A percentile compares a stretch with the other conserved stretches of the same genome.
Conservation (phyloP, 495 filamentous ascomycete genomes). For the Penicillium waksmanii region DNA sequence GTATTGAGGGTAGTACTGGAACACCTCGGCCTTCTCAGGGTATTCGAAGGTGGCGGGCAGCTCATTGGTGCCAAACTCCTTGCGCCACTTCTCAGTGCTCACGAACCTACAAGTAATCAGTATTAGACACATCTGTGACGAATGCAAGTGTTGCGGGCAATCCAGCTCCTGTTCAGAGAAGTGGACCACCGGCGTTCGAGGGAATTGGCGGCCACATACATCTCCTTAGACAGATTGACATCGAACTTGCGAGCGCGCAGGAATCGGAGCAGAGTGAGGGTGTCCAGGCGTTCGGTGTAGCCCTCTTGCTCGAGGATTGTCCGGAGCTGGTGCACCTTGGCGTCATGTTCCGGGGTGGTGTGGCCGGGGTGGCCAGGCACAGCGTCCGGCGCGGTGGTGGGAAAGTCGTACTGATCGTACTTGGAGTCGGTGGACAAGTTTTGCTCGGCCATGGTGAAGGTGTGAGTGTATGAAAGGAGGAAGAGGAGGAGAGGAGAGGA, state of each 20-base stretch:
- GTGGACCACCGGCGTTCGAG: neutral
- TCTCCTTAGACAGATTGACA: constrained; percentile 77
- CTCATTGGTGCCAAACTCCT: constrained; percentile 84
- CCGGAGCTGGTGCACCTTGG: constrained; percentile 82
- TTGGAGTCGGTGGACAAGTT: constrained; percentile 73
- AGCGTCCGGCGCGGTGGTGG: constrained; percentile 70
- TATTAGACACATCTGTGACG: constrained; percentile 2
- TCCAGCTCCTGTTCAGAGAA: neutral
- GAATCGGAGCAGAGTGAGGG: constrained; percentile 87
- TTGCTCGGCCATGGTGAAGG: constrained; percentile 45
- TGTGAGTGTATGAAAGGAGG: constrained; percentile 7
- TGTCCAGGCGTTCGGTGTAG: constrained; percentile 85
- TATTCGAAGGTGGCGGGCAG: constrained; percentile 83
- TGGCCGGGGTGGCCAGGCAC: constrained; percentile 85
- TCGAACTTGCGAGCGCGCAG: constrained; percentile 95
- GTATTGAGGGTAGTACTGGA: constrained; percentile 96
- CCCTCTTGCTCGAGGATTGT: constrained; percentile 81
- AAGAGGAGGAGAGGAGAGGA: constrained; percentile 13
- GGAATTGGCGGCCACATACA: constrained; percentile 57
- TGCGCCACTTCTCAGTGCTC: constrained; percentile 88
- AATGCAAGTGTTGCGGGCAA: neutral
- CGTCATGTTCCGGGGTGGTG: constrained; percentile 86
- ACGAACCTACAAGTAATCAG: constrained; percentile 69
- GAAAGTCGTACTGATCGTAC: constrained; percentile 96
- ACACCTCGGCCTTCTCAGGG: constrained; percentile 82